A percentile compares a stretch with the other conserved stretches of the same genome.
These are phyloP conservation scores for Globisporangium abappressorium DNA, from an alignment of 352 stramenopile genomes.

Conservation along the genomic window DNA sequence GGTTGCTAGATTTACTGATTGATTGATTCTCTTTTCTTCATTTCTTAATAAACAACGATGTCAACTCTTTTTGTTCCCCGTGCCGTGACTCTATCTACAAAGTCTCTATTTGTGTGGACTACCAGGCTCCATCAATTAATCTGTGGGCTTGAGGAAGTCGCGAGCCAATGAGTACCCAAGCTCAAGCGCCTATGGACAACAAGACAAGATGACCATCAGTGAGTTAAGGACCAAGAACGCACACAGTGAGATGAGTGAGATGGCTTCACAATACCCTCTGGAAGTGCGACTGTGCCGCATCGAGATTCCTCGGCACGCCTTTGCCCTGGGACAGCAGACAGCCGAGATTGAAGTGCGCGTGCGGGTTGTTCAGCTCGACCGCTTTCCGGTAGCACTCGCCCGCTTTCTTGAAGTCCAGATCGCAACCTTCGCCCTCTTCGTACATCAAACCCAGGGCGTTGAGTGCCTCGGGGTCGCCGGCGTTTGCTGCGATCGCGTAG, in stretches of 20 bases:
- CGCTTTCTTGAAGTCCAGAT: constrained; percentile 58
- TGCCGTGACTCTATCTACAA: background rate
- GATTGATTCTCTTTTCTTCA: background rate
- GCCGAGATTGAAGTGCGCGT: constrained; percentile 80
- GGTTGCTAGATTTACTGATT: background rate
- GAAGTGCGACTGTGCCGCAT: constrained; percentile 64
- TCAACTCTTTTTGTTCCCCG: background rate
- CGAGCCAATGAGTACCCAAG: constrained; percentile 60
- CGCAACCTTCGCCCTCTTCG: constrained; percentile 74
- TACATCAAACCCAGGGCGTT: constrained; percentile 79
- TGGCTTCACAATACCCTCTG: constrained; percentile 24
- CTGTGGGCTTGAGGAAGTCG: constrained; percentile 38
- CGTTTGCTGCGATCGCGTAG: constrained; percentile 52
- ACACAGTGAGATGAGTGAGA: background rate
- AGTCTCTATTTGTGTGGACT: background rate
- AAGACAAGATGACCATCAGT: background rate
- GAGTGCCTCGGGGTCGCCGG: constrained; percentile 53
- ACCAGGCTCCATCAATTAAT: background rate
- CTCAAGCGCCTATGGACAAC: constrained; percentile 28
- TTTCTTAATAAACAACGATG: background rate
- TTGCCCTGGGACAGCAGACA: constrained; percentile 63
- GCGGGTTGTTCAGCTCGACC: constrained; percentile 37
- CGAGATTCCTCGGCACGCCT: constrained; percentile 50
- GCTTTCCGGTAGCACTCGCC: constrained; percentile 54
- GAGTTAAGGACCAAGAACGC: background rate